Evolutionary conservation across 768 basidiomycete species (phyloP).

Genomic region (Trametes maxima): DNA sequence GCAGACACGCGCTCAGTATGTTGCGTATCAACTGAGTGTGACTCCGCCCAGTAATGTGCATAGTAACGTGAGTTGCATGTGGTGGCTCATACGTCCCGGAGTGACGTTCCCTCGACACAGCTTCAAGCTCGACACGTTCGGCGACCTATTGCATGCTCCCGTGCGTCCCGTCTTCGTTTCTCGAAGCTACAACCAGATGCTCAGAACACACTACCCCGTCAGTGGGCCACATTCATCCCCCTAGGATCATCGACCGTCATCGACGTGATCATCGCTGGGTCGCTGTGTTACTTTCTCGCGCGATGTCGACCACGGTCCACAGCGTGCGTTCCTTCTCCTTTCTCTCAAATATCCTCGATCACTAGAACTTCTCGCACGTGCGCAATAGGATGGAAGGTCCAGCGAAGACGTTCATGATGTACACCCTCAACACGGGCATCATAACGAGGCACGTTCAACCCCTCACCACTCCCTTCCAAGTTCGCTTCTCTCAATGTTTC

Average conservation of each 20-base stretch:
- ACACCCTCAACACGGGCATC: slow-evolving; percentile 26
- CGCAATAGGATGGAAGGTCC: slow-evolving; percentile 18
- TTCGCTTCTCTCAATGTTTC: not conserved
- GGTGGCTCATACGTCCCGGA: no score
- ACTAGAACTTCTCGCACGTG: not conserved
- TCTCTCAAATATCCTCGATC: not conserved
- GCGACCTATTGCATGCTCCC: not conserved
- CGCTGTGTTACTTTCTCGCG: slow-evolving; percentile 25
- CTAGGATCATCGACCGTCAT: slow-evolving; percentile 15
- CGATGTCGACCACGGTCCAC: slow-evolving; percentile 18
- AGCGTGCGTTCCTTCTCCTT: slow-evolving; percentile 3
- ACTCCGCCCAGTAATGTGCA: slow-evolving; percentile 10
- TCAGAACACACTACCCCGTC: not conserved
- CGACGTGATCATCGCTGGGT: slow-evolving; percentile 22
- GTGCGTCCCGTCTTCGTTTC: not conserved
- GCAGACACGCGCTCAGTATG: not conserved
- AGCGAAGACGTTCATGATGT: slow-evolving; percentile 22
- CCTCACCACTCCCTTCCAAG: no score
- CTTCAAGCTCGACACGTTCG: slow-evolving; percentile 9
- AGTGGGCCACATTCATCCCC: slow-evolving; percentile 27
- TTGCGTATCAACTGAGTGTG: not conserved
- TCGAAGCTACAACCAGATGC: not conserved
- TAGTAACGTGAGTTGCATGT: slow-evolving; percentile 10
- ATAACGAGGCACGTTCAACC: slow-evolving; percentile 16
- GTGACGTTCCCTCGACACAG: not conserved